A percentile compares a stretch with the other conserved stretches of the same genome.
Conservation (phyloP, 1,284 basidiomycete genomes). For the Pseudozyma flocculosa region DNA sequence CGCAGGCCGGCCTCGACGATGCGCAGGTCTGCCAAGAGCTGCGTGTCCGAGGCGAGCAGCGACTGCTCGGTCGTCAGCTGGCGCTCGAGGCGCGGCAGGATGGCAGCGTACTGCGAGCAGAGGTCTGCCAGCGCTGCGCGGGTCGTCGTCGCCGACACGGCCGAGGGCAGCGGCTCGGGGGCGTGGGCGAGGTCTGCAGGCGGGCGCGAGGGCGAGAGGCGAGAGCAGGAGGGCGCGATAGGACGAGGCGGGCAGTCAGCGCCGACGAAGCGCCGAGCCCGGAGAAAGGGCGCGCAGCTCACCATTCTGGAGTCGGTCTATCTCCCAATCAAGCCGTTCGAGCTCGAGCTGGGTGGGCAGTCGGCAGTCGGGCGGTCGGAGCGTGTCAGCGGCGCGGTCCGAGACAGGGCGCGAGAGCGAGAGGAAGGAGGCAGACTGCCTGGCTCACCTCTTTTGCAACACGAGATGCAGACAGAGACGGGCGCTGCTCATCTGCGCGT, state of each 20-base stretch:
- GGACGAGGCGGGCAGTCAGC: no score
- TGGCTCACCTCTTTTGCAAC: no score
- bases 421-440: no score
- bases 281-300: not conserved
- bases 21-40: conserved; percentile 14
- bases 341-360: conserved; percentile 9
- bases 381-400: not conserved
- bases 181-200: conserved; percentile 9
- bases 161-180: conserved; percentile 13
- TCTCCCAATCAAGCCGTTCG: conserved; percentile 29
- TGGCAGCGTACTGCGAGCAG: conserved; percentile 14
- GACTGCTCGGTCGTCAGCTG: conserved; percentile 21
- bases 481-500: no score
- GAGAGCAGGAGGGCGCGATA: not conserved
- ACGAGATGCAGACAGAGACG: no score
- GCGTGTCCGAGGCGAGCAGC: conserved; percentile 14
- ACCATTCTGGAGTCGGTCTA: conserved; percentile 21
- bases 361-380: not conserved
- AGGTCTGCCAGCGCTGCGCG: conserved; percentile 24
- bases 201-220: not conserved
- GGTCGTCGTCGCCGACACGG: conserved; percentile 19
- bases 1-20: conserved; percentile 10
- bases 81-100: conserved; percentile 7
- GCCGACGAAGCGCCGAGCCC: no score
- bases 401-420: no score